phyloP scores from a whole-genome alignment of 2,329 filamentous ascomycete genomes.

The Teratosphaeria epicoccoides region DNA sequence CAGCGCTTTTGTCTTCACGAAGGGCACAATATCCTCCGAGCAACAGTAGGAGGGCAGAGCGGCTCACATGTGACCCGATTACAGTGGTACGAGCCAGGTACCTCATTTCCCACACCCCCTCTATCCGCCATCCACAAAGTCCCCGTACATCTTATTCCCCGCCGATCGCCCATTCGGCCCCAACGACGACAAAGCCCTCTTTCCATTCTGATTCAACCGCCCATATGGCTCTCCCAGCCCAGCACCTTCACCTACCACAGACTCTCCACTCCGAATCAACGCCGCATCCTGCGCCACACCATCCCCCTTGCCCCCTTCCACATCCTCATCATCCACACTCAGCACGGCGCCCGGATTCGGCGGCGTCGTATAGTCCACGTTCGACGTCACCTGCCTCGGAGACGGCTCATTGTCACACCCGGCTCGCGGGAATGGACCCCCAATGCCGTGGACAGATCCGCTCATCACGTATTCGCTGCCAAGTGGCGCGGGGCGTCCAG shows the following conservation, averaged over 20 bases:
- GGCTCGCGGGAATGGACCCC: slow-evolving; percentile 15
- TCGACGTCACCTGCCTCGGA: not conserved
- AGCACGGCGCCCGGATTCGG: slow-evolving; percentile 19
- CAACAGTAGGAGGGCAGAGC: too few relatives aligned
- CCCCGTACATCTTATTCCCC: not conserved
- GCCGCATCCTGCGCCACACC: not conserved
- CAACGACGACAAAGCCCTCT: not conserved
- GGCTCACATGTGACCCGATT: too few relatives aligned
- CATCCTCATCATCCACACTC: slow-evolving; percentile 12
- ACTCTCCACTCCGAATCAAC: not conserved
- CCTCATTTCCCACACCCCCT: not conserved
- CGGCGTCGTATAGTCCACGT: slow-evolving; percentile 20
- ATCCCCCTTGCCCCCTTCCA: slow-evolving; percentile 4
- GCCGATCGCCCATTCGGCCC: not conserved
- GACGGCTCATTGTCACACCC: not conserved
- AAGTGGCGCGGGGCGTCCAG: not conserved
- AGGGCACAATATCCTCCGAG: too few relatives aligned
- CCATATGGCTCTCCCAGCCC: not conserved
- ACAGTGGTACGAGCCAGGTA: too few relatives aligned
- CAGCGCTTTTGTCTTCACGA: too few relatives aligned
- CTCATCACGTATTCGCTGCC: slow-evolving; percentile 20
- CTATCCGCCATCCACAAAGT: not conserved
- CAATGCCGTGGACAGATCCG: slow-evolving; percentile 16
- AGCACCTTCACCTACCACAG: not conserved
- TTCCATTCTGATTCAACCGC: not conserved